phyloP scores from a whole-genome alignment of 208 protist species.

The Crithidia acanthocephali region DNA sequence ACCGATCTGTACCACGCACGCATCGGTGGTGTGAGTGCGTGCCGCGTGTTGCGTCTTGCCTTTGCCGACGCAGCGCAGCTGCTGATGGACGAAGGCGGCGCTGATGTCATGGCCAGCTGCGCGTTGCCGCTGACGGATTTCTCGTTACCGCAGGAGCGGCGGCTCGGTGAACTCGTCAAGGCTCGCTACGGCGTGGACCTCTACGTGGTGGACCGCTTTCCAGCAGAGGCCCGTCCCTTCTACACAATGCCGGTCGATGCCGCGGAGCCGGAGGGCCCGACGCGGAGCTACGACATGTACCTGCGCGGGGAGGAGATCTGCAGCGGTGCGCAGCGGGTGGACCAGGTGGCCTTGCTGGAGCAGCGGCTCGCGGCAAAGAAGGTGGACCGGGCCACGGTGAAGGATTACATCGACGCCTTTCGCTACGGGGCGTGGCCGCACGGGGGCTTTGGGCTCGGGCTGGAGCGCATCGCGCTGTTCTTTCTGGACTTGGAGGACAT shows the following conservation, averaged over 20 bases:
- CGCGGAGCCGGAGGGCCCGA: constrained; percentile 25
- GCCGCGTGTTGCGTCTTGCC: constrained; percentile 30
- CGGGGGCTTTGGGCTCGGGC: constrained; percentile 98
- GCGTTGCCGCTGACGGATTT: constrained; percentile 71
- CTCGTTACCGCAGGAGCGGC: constrained; percentile 90
- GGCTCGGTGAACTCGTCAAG: constrained; percentile 94
- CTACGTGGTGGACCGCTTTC: constrained; percentile 99
- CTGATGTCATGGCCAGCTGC: constrained; percentile 6
- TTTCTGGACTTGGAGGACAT: constrained; percentile 97
- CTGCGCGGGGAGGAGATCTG: constrained; percentile 99
- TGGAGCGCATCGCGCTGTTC: constrained; percentile 98
- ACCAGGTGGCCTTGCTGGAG: constrained; percentile 91
- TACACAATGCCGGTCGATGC: constrained; percentile 98
- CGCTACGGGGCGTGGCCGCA: constrained; percentile 97
- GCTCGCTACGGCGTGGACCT: constrained; percentile 98
- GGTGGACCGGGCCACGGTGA: constrained; percentile 51
- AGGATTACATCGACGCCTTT: constrained; percentile 98
- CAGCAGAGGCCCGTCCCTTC: constrained; percentile 96
- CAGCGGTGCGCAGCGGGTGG: constrained; percentile 99
- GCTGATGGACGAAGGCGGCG: constrained; percentile 6
- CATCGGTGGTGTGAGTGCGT: constrained; percentile 15
- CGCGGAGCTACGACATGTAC: constrained; percentile 98
- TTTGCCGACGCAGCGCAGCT: constrained; percentile 26
- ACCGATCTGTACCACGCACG: constrained; percentile 21
- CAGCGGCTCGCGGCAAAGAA: constrained; percentile 52